A percentile compares a stretch with the other conserved stretches of the same genome.
Conservation (phyloP, 768 basidiomycete species). For the Hericium alpestre region DNA sequence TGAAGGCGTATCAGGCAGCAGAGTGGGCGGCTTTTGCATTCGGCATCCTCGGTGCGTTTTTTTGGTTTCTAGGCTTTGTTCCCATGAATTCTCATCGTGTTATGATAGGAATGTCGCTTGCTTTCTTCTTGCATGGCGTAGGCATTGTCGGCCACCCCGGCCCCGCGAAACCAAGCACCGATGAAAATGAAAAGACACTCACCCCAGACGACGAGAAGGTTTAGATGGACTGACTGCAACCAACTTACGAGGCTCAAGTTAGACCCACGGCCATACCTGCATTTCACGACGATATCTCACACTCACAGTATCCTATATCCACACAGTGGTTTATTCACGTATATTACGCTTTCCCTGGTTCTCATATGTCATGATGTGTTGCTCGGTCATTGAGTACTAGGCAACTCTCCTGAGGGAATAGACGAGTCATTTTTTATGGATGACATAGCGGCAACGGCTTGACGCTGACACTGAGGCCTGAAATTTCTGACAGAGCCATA, state of each 20-base stretch:
- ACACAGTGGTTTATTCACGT: too few relatives aligned
- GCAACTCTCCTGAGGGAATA: too few relatives aligned
- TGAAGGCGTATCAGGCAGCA: conserved; percentile 52
- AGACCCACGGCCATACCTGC: too few relatives aligned
- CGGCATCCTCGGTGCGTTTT: conserved; percentile 41
- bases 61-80: not conserved
- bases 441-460: too few relatives aligned
- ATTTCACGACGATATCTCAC: too few relatives aligned
- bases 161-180: not conserved
- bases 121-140: not conserved
- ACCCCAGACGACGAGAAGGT: not conserved
- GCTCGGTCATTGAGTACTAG: too few relatives aligned
- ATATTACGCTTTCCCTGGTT: too few relatives aligned
- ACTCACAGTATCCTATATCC: too few relatives aligned
- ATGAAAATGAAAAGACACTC: not conserved
- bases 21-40: conserved; percentile 59
- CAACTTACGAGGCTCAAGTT: not conserved
- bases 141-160: not conserved
- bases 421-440: too few relatives aligned
- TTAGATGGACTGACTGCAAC: not conserved
- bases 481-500: too few relatives aligned
- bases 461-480: too few relatives aligned
- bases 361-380: too few relatives aligned
- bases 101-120: not conserved
- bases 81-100: not conserved